These are phyloP conservation scores for Phytophthora multivora DNA, from an alignment of 352 stramenopile species.

Conservation along the genomic window DNA sequence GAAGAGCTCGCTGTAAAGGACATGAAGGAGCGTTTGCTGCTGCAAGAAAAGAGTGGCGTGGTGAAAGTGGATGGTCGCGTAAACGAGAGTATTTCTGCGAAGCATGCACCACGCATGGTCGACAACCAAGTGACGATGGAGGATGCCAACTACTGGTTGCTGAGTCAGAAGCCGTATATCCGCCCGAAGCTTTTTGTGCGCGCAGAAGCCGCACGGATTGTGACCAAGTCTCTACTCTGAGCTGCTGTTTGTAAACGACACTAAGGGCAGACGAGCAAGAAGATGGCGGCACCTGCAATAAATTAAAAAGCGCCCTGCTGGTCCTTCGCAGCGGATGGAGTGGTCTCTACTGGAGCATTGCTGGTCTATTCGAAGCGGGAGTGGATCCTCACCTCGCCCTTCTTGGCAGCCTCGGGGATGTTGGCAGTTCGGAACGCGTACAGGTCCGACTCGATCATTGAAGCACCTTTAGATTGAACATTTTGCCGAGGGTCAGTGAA, in stretches of 20 bases:
- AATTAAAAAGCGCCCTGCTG: slow-evolving; percentile 35
- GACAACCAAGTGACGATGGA: slow-evolving; percentile 86
- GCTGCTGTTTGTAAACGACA: neutral
- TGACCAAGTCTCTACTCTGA: slow-evolving; percentile 81
- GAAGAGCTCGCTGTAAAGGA: slow-evolving; percentile 85
- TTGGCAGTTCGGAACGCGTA: slow-evolving; percentile 70
- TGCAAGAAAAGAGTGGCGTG: slow-evolving; percentile 76
- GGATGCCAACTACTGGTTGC: slow-evolving; percentile 82
- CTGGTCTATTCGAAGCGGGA: slow-evolving; percentile 64
- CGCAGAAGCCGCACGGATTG: slow-evolving; percentile 76
- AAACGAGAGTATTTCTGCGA: slow-evolving; percentile 78
- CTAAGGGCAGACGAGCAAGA: slow-evolving; percentile 4
- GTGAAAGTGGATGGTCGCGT: slow-evolving; percentile 78
- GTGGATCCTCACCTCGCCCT: slow-evolving; percentile 65
- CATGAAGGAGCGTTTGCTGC: slow-evolving; percentile 78
- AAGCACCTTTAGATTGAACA: slow-evolving; percentile 27
- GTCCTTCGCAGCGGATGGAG: slow-evolving; percentile 13
- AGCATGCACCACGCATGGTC: slow-evolving; percentile 44
- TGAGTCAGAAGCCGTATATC: slow-evolving; percentile 85
- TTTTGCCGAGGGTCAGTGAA: slow-evolving; percentile 4
- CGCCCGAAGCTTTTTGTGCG: slow-evolving; percentile 85
- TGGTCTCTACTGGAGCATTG: slow-evolving; percentile 18
- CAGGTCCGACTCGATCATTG: slow-evolving; percentile 65
- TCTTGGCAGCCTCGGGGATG: slow-evolving; percentile 49
- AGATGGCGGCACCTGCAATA: slow-evolving; percentile 30